Evolutionary conservation across 495 filamentous ascomycete genomes (phyloP).

Genomic region (Neurospora sp.): DNA sequence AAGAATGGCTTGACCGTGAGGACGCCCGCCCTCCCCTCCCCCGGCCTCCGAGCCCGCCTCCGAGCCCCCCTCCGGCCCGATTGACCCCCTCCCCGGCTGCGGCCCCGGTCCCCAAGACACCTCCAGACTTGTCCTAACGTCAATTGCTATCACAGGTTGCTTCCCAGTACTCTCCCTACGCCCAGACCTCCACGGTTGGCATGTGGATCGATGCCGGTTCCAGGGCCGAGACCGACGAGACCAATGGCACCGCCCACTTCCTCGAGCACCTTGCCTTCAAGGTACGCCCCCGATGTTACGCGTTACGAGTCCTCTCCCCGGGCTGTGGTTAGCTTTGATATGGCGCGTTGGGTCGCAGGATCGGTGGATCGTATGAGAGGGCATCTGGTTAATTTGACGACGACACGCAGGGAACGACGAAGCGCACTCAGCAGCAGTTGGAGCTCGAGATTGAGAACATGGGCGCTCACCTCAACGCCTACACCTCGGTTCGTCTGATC

Average conservation of each 20-base stretch:
- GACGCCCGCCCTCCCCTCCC: not conserved
- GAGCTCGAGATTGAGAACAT: constrained; percentile 99
- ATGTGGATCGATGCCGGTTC: constrained; percentile 99
- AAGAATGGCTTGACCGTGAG: constrained; percentile 95
- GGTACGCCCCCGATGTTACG: constrained; percentile 38
- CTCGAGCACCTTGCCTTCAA: constrained; percentile 99
- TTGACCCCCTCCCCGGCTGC: constrained; percentile 12
- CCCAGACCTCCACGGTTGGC: constrained; percentile 95
- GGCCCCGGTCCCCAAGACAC: not conserved
- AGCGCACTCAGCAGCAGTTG: constrained; percentile 86
- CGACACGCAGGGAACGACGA: constrained; percentile 63
- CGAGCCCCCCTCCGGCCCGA: constrained; percentile 9
- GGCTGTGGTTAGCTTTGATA: not conserved
- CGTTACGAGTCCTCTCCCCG: not conserved
- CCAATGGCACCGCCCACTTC: constrained; percentile 98
- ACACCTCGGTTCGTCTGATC: constrained; percentile 78
- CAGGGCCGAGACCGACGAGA: constrained; percentile 94
- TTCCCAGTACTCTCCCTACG: constrained; percentile 95
- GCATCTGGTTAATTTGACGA: not conserved
- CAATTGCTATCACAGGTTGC: constrained; percentile 58
- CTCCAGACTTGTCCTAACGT: constrained; percentile 24
- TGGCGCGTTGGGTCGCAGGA: not conserved
- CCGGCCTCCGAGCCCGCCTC: not conserved
- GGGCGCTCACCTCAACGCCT: constrained; percentile 98
- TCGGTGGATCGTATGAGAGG: not conserved